Conservation (phyloP, 805 yeast genomes). For the Lachancea mirantina region DNA sequence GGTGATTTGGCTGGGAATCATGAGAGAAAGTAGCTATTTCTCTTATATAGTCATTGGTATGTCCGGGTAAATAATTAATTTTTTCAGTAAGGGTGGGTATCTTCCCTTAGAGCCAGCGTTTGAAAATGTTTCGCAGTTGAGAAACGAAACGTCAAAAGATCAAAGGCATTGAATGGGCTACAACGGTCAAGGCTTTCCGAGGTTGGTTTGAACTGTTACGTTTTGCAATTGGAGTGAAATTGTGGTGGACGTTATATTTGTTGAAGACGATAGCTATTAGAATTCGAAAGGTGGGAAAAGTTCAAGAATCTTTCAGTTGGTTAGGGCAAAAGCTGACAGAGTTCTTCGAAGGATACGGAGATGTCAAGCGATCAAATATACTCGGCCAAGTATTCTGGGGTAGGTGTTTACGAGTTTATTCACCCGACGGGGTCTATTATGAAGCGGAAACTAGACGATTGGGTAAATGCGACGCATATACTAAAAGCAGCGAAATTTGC, state of each 20-base stretch:
- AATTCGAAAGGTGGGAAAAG: not conserved
- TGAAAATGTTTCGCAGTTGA: too few species aligned
- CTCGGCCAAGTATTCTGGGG: conserved; percentile 73
- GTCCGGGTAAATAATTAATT: conserved; percentile 3
- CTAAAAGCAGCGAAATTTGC: conserved; percentile 90
- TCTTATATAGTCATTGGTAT: not conserved
- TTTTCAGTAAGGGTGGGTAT: too few species aligned
- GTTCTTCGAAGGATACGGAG: not conserved
- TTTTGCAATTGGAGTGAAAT: too few species aligned
- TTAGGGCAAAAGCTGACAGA: not conserved
- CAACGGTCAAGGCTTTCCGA: too few species aligned
- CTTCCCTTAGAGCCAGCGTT: too few species aligned
- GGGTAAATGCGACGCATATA: conserved; percentile 94
- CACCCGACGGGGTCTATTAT: conserved; percentile 65
- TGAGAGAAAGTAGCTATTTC: not conserved
- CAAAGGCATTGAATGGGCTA: too few species aligned
- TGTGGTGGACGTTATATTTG: too few species aligned
- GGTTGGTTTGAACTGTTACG: too few species aligned
- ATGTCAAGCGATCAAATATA: conserved; percentile 39
- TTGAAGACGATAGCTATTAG: too few species aligned
- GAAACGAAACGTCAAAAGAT: too few species aligned
- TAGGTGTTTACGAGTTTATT: conserved; percentile 74
- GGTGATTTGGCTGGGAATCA: not conserved
- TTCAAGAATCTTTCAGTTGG: not conserved
- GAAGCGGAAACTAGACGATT: conserved; percentile 69